Base-by-base conservation (phyloP, 345 rosid genomes). In the Conringia planisiliqua region DNA sequence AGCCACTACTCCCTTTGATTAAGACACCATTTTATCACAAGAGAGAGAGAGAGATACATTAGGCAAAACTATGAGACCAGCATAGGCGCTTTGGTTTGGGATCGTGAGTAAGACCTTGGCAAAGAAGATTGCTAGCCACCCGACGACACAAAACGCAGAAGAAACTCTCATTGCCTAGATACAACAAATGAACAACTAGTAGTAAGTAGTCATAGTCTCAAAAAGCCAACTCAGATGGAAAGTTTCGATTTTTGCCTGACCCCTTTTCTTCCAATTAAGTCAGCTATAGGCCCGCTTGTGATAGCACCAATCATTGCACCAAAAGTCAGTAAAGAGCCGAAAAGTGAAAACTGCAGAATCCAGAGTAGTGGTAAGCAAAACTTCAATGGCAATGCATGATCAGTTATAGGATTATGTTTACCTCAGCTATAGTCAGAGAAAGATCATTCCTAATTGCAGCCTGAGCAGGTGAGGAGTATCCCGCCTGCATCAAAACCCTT, bases 221-320 rank as follows among this genome's bases (percentile, higher is more conserved):
- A 2, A 35, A 70, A 52, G 17, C 35, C 48, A 22, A 27, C 24
- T 44, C 17, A 44, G 54, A 52, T 13, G 33, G 38, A 44, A 68
- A 13, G 51, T 39, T 40, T 13, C 17, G 24, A 11, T 24, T 44
- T 16, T 50, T 39, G 35, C 43, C 86, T 77, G 79, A 91, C 98
- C 89, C 95, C 85, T 74, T 93, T 93, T 27, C 98, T 88, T 54
- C 98, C 96, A n/a, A 86, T 5, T 48, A 80, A 73, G 82, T 93
- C 97, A 56, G 96, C 95, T 14, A 93, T 89, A 3, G 84, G 89
- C 8, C 98, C 96, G 52, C 91, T 84, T 11, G 95, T 88, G 79
- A 89, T 87, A 35, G 98, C 98, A 5, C 98, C 98, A 38, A 91
- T 86, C 98, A 93, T 93, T 66, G 98, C 98, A 46, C 97, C 97